Conservation (phyloP, 805 yeast genomes). For the Wickerhamia fluorescens region DNA sequence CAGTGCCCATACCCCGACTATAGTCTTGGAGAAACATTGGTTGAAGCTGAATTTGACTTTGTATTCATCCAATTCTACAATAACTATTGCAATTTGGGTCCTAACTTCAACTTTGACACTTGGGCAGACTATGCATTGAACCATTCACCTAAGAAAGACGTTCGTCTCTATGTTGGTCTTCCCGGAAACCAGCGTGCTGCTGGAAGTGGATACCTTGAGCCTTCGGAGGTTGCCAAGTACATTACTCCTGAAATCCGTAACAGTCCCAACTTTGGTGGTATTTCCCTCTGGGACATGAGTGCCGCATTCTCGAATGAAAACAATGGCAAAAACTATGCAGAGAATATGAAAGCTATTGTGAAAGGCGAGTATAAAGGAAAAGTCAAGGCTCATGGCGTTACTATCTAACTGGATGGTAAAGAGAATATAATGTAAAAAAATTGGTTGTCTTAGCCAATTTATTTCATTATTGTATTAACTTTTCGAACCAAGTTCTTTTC, state of each 20-base stretch:
- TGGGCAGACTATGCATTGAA: slow-evolving; percentile 62
- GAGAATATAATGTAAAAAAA: no score
- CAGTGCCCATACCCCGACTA: slow-evolving; percentile 86
- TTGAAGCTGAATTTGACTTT: slow-evolving; percentile 63
- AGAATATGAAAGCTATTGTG: slow-evolving; percentile 1
- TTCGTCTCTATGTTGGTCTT: slow-evolving; percentile 67
- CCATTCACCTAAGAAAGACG: slow-evolving; percentile 58
- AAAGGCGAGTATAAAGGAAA: no score
- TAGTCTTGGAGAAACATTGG: slow-evolving; percentile 17
- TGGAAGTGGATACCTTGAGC: slow-evolving; percentile 43
- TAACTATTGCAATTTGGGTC: slow-evolving; percentile 58
- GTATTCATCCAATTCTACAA: slow-evolving; percentile 87
- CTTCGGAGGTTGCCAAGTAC: slow-evolving; percentile 11
- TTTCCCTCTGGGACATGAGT: slow-evolving; percentile 32
- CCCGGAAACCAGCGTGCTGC: slow-evolving; percentile 50
- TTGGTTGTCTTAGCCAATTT: no score
- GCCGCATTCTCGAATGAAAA: slow-evolving; percentile 43
- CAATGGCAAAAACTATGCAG: slow-evolving; percentile 4
- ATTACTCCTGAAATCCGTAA: slow-evolving; percentile 11
- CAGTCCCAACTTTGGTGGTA: slow-evolving; percentile 27
- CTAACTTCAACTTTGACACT: slow-evolving; percentile 53
- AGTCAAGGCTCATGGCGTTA: no score
- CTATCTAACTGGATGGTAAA: no score
- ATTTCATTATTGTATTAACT: no score
- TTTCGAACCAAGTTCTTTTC: no score